A percentile compares a stretch with the other conserved stretches of the same genome.
These are phyloP conservation scores for Gynostemma pentaphyllum DNA, from an alignment of 306 rosid species.

Conservation along the genomic window DNA sequence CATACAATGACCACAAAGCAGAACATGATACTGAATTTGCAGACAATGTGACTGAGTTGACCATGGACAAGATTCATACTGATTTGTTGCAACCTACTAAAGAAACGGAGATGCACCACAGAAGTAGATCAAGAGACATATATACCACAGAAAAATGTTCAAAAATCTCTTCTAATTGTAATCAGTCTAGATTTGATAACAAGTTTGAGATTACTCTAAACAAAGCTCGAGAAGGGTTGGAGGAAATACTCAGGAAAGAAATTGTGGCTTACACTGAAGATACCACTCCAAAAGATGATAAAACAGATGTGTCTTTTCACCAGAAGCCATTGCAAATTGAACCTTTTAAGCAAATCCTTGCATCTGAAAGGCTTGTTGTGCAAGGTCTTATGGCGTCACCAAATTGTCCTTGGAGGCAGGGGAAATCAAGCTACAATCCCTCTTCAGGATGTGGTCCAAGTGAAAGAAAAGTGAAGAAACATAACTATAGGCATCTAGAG, in stretches of 20 bases:
- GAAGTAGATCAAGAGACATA: conserved; percentile 9
- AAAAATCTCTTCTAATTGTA: conserved; percentile 19
- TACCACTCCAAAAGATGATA: conserved; percentile 15
- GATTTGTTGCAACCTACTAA: conserved; percentile 3
- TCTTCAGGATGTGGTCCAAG: conserved; percentile 17
- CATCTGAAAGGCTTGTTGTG: conserved; percentile 27
- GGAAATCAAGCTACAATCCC: conserved; percentile 19
- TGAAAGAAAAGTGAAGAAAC: conserved; percentile 35
- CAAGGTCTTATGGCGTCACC: conserved; percentile 52
- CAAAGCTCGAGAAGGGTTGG: conserved; percentile 13
- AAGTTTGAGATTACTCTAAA: conserved; percentile 15
- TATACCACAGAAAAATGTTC: conserved; percentile 9
- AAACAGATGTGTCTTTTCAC: conserved; percentile 4
- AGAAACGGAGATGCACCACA: conserved; percentile 1
- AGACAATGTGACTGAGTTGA: conserved; percentile 11
- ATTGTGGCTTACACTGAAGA: conserved; percentile 23
- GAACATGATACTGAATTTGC: conserved; percentile 14
- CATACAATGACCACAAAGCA: conserved; percentile 23
- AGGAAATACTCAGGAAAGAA: conserved; percentile 29
- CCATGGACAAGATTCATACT: conserved; percentile 9
- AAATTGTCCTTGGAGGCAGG: conserved; percentile 43
- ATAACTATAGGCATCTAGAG: conserved; percentile 8
- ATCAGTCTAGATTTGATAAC: conserved; percentile 19
- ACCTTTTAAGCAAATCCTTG: conserved; percentile 11
- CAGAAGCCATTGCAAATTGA: conserved; percentile 11